Evolutionary conservation across 306 rosid genomes (phyloP), one percentile per base, ranked within the genome.

Genomic region (Oemleria cerasiformis): DNA sequence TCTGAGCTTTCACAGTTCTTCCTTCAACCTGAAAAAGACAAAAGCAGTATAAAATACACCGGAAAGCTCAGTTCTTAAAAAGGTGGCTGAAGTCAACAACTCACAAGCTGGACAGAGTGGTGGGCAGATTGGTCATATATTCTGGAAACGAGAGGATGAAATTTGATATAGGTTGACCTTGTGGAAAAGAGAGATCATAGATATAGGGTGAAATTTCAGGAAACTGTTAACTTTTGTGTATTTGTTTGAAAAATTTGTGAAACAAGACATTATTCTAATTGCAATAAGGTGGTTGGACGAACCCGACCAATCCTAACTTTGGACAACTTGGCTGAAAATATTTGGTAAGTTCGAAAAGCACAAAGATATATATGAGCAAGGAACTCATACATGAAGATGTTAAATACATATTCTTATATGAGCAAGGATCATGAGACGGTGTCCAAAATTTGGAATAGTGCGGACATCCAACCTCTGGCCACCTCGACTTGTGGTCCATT

Each of bases 1-100:
- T 93, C 72, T 93, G 98, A 75, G 98, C 86, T 71, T 93, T 93
- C 64, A 93, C 88, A 3, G 86, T 93, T 82, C 91, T 86, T 78
- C 96, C 97, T 78, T 93, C 98, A 13, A 94, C 98, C 98, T 93
- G 72, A 55, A 39, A 30, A 41, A 59, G 36, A 67, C 7, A 47
- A 7, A 20, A 63, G 17, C 19, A 51, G 39, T 49, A 45, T 4
- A 45, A 54, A 53, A 36, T 4, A 40, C 17, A 14, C 9, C 9
- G 34, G 30, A 67, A 30, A 25, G 15, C 44, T 16, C 44, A 67
- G 34, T 67, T 30, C 39, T 50, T 50, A 17, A 6, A 50, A 50
- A 17, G 54, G 25, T 43, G 42, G 0, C 34, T 25, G 25, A 13
- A 19, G 25, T 19, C 71, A 44, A 48, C 14, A 64, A 67, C 1